Evolutionary conservation across 352 stramenopile genomes (phyloP).

Genomic region (Phytophthora citricola): DNA sequence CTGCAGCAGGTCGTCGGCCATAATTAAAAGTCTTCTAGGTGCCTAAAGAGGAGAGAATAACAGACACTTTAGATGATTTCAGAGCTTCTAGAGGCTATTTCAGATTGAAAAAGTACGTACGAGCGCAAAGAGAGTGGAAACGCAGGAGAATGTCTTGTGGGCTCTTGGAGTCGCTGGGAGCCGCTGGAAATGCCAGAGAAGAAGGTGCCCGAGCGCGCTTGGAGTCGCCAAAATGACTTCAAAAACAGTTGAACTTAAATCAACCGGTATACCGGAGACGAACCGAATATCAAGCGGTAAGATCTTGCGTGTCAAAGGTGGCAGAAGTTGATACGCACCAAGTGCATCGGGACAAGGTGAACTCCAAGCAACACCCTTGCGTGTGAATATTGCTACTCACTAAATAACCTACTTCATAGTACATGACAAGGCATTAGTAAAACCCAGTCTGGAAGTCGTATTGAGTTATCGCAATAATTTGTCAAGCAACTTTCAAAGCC

Average conservation of each 20-base stretch:
- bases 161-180: not conserved
- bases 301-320: not conserved
- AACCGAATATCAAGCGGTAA: not conserved
- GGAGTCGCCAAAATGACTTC: conserved; percentile 8
- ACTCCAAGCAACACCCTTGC: not conserved
- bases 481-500: too few relatives aligned
- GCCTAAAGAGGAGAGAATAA: not conserved
- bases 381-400: too few relatives aligned
- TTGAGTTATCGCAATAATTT: too few relatives aligned
- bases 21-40: conserved; percentile 22
- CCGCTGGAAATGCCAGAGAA: conserved; percentile 10
- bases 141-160: not conserved
- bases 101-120: not conserved
- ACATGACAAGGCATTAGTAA: too few relatives aligned
- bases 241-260: conserved; percentile 12
- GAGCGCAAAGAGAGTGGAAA: conserved; percentile 9
- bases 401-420: too few relatives aligned
- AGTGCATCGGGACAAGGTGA: not conserved
- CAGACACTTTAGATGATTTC: not conserved
- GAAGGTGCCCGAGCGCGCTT: conserved; percentile 5
- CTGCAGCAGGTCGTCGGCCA: conserved; percentile 85
- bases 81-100: not conserved
- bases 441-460: too few relatives aligned
- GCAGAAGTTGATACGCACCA: not conserved
- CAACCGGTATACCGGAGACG: conserved; percentile 1